These are phyloP conservation scores for Diophrys sp. DNA, from an alignment of 73 alveolate species.

Conservation along the genomic window DNA sequence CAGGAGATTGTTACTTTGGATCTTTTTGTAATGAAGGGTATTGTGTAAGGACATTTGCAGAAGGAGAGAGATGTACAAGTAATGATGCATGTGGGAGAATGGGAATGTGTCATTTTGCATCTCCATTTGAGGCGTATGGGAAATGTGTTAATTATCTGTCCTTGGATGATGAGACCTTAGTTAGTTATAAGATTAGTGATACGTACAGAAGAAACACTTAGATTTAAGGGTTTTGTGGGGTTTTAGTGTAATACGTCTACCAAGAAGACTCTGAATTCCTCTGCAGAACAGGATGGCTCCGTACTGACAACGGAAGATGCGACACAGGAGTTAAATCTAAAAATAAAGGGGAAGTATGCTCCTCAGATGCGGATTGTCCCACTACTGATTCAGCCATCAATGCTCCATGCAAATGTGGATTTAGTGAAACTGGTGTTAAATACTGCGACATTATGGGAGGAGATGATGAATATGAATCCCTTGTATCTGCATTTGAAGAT, in stretches of 20 bases:
- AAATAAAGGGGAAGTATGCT: constrained; percentile 37
- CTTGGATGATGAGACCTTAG: constrained; percentile 12
- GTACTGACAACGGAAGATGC: constrained; percentile 22
- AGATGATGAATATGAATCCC: constrained; percentile 20
- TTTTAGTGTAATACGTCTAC: no score
- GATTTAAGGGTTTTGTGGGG: no score
- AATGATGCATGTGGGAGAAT: constrained; percentile 37
- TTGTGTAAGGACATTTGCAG: no score
- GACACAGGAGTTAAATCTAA: neutral
- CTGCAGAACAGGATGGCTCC: constrained; percentile 28
- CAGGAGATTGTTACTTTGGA: no score
- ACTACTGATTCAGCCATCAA: constrained; percentile 15
- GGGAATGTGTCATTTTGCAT: constrained; percentile 12
- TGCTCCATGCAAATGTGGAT: constrained; percentile 37
- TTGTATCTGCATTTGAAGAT: constrained; percentile 4
- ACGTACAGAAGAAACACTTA: no score
- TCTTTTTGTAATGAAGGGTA: no score
- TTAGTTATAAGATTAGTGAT: constrained; percentile 14
- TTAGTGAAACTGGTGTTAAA: constrained; percentile 24
- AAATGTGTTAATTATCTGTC: constrained; percentile 7
- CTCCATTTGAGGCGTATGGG: constrained; percentile 20
- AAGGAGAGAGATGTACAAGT: constrained; percentile 9
- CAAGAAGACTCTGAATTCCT: constrained; percentile 24
- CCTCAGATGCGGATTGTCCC: constrained; percentile 46
- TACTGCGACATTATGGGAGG: constrained; percentile 48